Percentiles rank a stretch among this genome's conserved stretches.
These are phyloP conservation scores for Saturnispora kantuleensis DNA, from an alignment of 805 yeast genomes.

Conservation along the genomic window DNA sequence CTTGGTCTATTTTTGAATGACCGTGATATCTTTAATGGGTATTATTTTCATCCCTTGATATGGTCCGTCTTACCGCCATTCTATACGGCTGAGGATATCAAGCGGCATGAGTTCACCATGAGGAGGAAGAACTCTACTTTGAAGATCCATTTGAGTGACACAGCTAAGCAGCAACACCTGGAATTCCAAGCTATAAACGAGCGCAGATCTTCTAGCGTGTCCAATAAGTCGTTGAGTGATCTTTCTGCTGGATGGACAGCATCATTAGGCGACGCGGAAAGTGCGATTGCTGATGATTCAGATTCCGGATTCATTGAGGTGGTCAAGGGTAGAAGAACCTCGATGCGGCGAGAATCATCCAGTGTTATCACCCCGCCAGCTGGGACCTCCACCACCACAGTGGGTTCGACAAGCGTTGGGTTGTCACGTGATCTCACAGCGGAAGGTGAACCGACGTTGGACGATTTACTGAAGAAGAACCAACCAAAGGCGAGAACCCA, in stretches of 20 bases:
- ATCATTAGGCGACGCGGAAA: not conserved
- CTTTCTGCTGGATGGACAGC: no score
- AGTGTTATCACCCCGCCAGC: no score
- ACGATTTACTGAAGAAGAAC: slow-evolving; percentile 2
- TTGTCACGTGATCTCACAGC: no score
- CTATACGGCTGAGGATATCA: slow-evolving; percentile 10
- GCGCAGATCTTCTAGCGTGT: not conserved
- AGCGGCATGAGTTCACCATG: not conserved
- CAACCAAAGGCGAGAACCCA: not conserved
- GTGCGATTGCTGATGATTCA: slow-evolving; percentile 15
- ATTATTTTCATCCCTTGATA: slow-evolving; percentile 29
- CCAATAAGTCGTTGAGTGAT: no score
- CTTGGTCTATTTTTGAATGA: slow-evolving; percentile 29
- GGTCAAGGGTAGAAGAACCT: slow-evolving; percentile 23
- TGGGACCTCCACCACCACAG: no score
- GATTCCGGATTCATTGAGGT: slow-evolving; percentile 26
- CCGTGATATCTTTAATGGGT: slow-evolving; percentile 29
- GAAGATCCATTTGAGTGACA: slow-evolving; percentile 9
- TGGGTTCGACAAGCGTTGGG: no score
- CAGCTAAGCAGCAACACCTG: slow-evolving; percentile 7
- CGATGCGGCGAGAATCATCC: slow-evolving; percentile 10
- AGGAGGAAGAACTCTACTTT: slow-evolving; percentile 5
- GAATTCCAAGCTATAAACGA: not conserved
- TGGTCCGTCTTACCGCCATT: slow-evolving; percentile 22
- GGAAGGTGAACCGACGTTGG: not conserved